Evolutionary conservation across 306 rosid genomes (phyloP), one percentile per base, ranked within the genome.

Genomic region (Abrus pulchellus): DNA sequence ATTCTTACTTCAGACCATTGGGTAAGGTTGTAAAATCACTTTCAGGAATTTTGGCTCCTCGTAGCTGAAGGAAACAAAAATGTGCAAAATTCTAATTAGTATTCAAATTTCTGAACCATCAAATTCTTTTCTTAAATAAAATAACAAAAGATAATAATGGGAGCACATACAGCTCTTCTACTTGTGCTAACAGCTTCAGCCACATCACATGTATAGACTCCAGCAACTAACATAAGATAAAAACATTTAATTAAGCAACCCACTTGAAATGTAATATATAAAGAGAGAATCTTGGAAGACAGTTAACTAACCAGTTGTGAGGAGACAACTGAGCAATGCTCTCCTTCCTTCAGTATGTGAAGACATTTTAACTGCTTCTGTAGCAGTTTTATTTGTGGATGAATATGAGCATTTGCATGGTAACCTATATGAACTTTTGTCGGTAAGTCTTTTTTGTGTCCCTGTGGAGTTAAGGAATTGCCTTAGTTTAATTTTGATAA

Each of bases 1-100:
- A 41, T 81, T 88, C 97, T 92, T 80, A 94, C 99, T 93, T 94
- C 68, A 94, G 82, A 78, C 99, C 99, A 86, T 73, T 94, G 28
- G 97, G 95, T 55, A 94, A 93, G 60, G 94, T 88, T 84, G 77
- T 93, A 80, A 52, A 94, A 88, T 94, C 99, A 85, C 89, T 91
- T 80, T 91, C 97, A 38, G 99, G 97, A 90, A 94, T 68, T 90
- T 94, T 94, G 3, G 92, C 84, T 33, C 84, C 89, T 34, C 87
- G 40, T 7, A 86, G 83, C 89, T 86, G 69, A 74, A 75, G 11
- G 75, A 75, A 47, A 30, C 45, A 62, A 36, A 82, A 59, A 63
- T 8, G 54, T 29, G 38, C 76, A 36, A 6, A 55, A 41, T 79
- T 20, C 60, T 52, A 75, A 55, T 77, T n/a, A 69, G 57, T 52